Evolutionary conservation across 371 early-diverging fungal species (phyloP).

Genomic region (Lichtheimia corymbifera): DNA sequence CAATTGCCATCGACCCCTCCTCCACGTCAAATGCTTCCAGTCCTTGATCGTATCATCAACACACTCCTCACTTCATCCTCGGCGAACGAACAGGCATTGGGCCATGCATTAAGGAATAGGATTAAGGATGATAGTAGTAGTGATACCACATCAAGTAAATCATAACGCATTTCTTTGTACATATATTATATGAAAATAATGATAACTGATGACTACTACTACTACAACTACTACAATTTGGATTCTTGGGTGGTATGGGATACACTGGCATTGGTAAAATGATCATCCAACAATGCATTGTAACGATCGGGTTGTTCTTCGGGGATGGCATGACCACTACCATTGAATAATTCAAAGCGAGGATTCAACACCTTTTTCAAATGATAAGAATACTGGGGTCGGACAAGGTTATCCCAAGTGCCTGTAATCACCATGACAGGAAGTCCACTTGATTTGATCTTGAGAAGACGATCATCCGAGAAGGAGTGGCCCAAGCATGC

Average conservation of each 20-base stretch:
- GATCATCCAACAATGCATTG: conserved; percentile 30
- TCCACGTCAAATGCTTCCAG: neutral
- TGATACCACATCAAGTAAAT: neutral
- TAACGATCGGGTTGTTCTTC: conserved; percentile 39
- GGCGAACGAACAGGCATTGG: too few relatives aligned
- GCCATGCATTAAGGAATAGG: too few relatives aligned
- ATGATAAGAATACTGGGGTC: conserved; percentile 34
- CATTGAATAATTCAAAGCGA: conserved; percentile 37
- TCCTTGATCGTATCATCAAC: neutral
- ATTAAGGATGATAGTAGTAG: neutral
- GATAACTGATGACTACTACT: neutral
- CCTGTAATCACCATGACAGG: conserved; percentile 46
- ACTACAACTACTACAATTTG: conserved; percentile 3
- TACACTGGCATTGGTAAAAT: conserved; percentile 13
- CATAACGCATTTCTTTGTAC: neutral
- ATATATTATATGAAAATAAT: neutral
- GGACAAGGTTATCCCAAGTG: conserved; percentile 35
- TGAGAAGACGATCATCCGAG: conserved; percentile 32
- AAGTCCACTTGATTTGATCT: conserved; percentile 28
- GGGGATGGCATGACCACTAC: conserved; percentile 47
- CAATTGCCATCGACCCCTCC: neutral
- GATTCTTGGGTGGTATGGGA: neutral
- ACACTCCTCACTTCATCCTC: too few relatives aligned
- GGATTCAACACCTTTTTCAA: conserved; percentile 30
- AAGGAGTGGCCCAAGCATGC: conserved; percentile 42